A percentile compares a stretch with the other conserved stretches of the same genome.
Evolutionary conservation across 352 stramenopile species (phyloP).

Genomic region (Pythium folliculosum): DNA sequence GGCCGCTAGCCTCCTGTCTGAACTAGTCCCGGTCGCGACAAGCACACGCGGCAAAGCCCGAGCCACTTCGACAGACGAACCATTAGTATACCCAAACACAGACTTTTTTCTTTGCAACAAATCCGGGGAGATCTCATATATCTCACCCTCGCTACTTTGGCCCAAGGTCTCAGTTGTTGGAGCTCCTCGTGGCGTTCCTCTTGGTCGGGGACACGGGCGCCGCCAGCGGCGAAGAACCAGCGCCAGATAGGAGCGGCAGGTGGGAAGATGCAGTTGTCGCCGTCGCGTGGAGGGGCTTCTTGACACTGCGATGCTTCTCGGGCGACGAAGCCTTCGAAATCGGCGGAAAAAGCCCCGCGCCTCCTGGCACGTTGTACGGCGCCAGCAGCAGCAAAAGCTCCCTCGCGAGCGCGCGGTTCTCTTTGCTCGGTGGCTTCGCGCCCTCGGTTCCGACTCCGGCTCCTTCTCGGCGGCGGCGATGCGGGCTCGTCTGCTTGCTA

Average conservation of each 20-base stretch:
- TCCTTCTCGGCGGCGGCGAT: not conserved
- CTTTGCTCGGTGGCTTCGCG: constrained; percentile 26
- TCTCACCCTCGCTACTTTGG: not conserved
- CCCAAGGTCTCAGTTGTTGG: constrained; percentile 23
- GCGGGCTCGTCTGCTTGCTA: constrained; percentile 1
- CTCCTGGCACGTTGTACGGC: constrained; percentile 26
- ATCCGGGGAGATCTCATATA: not conserved
- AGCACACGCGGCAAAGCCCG: no score
- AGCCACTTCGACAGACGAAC: not conserved
- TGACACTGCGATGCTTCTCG: constrained; percentile 5
- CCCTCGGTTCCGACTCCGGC: not conserved
- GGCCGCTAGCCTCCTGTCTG: no score
- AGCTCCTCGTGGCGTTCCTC: not conserved
- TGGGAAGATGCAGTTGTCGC: not conserved
- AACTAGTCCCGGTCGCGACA: no score
- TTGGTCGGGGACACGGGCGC: constrained; percentile 14
- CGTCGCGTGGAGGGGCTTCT: constrained; percentile 1
- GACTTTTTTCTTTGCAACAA: not conserved
- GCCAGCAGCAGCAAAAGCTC: constrained; percentile 67
- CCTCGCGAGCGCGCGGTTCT: constrained; percentile 51
- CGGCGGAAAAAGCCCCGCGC: not conserved
- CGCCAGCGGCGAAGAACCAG: constrained; percentile 2
- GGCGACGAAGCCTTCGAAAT: constrained; percentile 2
- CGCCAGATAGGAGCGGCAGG: not conserved
- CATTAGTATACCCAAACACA: constrained; percentile 5